A percentile compares a stretch with the other conserved stretches of the same genome.
phyloP scores from a whole-genome alignment of 2,329 filamentous ascomycete species.

The Clarireedia sp. region DNA sequence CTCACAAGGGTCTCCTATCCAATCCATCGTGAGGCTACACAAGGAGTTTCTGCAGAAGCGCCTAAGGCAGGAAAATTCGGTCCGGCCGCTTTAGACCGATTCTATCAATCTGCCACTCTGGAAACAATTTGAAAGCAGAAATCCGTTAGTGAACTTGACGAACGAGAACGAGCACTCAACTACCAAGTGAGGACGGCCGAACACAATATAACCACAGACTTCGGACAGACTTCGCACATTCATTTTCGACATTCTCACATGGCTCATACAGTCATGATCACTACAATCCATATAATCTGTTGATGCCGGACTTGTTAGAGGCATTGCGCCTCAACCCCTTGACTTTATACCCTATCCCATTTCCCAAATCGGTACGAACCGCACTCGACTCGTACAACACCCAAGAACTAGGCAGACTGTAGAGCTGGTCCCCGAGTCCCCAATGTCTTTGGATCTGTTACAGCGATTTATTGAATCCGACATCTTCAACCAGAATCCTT shows the following conservation, averaged over 20 bases:
- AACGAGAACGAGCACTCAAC: neutral
- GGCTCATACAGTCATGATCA: slow-evolving; percentile 20
- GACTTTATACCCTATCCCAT: slow-evolving; percentile 12
- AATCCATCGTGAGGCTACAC: neutral
- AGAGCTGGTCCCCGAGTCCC: slow-evolving; percentile 10
- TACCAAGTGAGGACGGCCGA: too few species aligned
- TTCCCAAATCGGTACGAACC: neutral
- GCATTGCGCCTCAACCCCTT: slow-evolving; percentile 26
- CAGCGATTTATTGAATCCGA: slow-evolving; percentile 89
- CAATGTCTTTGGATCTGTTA: slow-evolving; percentile 77
- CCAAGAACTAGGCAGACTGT: slow-evolving; percentile 4
- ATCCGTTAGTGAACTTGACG: neutral
- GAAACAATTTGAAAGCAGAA: neutral
- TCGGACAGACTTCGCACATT: neutral
- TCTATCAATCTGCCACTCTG: neutral
- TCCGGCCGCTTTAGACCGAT: neutral
- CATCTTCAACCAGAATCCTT: slow-evolving; percentile 87
- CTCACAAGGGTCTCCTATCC: neutral
- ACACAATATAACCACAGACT: too few species aligned
- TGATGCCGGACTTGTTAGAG: slow-evolving; percentile 29
- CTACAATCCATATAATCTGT: slow-evolving; percentile 14
- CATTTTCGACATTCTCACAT: slow-evolving; percentile 10
- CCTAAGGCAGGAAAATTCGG: neutral
- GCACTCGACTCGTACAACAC: neutral
- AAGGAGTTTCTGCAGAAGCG: too few species aligned